These are phyloP conservation scores for Alternaria longipes DNA, from an alignment of 2,329 filamentous ascomycete genomes.

Conservation along the genomic window DNA sequence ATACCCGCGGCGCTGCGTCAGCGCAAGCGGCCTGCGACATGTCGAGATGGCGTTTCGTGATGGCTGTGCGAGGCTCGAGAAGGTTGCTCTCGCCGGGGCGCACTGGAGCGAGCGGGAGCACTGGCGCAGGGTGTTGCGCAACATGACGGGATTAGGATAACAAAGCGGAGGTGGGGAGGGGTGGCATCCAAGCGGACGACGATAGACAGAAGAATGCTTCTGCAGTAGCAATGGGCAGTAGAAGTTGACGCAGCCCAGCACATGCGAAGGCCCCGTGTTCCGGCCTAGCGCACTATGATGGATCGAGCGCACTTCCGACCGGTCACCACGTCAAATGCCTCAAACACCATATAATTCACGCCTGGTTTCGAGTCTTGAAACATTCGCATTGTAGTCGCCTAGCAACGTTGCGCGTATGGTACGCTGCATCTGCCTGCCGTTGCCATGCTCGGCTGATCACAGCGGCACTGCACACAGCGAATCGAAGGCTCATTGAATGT, in stretches of 20 bases:
- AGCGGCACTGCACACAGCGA: slow-evolving; percentile 2
- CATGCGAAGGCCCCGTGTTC: slow-evolving; percentile 29
- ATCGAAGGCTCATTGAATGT: neutral
- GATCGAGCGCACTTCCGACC: slow-evolving; percentile 22
- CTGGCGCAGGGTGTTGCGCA: slow-evolving; percentile 73
- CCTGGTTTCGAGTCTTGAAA: neutral
- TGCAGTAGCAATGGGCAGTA: slow-evolving; percentile 27
- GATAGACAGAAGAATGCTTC: slow-evolving; percentile 31
- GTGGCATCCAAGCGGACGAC: slow-evolving; percentile 44
- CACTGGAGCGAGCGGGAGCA: slow-evolving; percentile 72
- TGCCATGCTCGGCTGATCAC: neutral
- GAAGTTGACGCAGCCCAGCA: slow-evolving; percentile 28
- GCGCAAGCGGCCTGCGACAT: slow-evolving; percentile 58
- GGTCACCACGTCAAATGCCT: slow-evolving; percentile 33
- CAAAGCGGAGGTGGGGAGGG: slow-evolving; percentile 30
- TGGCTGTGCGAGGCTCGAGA: slow-evolving; percentile 52
- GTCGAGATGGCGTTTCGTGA: slow-evolving; percentile 55
- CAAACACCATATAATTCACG: slow-evolving; percentile 15
- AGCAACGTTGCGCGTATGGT: neutral
- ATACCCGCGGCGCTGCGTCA: slow-evolving; percentile 64
- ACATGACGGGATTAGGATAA: slow-evolving; percentile 64
- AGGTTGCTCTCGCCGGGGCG: slow-evolving; percentile 58
- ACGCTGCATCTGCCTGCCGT: neutral
- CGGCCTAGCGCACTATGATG: slow-evolving; percentile 27
- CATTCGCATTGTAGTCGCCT: neutral